A percentile compares a stretch with the other conserved stretches of the same genome.
These are phyloP conservation scores for Neurospora sp. DNA, from an alignment of 495 filamentous ascomycete genomes.

Conservation along the genomic window DNA sequence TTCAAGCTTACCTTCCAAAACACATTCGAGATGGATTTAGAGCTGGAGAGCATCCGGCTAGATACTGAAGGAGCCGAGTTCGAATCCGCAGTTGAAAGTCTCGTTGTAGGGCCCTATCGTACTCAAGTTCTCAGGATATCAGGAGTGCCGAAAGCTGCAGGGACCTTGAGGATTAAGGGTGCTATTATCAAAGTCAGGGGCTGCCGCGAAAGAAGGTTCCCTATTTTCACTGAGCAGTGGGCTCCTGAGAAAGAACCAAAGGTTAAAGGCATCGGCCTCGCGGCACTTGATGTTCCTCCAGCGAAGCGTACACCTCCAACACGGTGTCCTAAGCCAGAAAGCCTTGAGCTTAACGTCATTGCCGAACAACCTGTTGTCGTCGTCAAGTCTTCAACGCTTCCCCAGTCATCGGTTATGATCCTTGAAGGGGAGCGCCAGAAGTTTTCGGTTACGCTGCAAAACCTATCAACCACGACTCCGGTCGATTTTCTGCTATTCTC, in stretches of 20 bases:
- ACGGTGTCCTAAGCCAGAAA: conserved; percentile 32
- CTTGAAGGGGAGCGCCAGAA: conserved; percentile 72
- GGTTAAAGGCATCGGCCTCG: conserved; percentile 61
- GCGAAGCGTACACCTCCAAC: conserved; percentile 21
- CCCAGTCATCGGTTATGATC: conserved; percentile 83
- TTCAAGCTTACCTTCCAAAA: conserved; percentile 86
- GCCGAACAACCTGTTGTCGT: conserved; percentile 64
- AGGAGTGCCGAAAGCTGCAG: conserved; percentile 55
- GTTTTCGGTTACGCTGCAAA: conserved; percentile 73
- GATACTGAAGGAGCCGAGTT: conserved; percentile 63
- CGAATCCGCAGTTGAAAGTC: conserved; percentile 51
- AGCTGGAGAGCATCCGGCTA: conserved; percentile 72
- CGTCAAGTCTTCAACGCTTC: conserved; percentile 64
- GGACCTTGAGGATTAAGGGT: conserved; percentile 62
- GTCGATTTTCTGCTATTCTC: conserved; percentile 81
- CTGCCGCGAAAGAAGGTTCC: conserved; percentile 72
- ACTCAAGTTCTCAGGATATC: conserved; percentile 66
- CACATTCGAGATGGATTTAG: conserved; percentile 83
- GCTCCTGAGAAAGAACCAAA: conserved; percentile 59
- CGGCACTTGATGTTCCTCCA: conserved; percentile 40
- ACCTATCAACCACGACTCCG: conserved; percentile 56
- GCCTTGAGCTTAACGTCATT: conserved; percentile 60
- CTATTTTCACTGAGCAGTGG: conserved; percentile 72
- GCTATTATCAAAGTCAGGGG: conserved; percentile 71
- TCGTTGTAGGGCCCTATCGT: conserved; percentile 65